Evolutionary conservation across 441 rosid species (phyloP).

Genomic region (Pelargonium fulgidum): DNA sequence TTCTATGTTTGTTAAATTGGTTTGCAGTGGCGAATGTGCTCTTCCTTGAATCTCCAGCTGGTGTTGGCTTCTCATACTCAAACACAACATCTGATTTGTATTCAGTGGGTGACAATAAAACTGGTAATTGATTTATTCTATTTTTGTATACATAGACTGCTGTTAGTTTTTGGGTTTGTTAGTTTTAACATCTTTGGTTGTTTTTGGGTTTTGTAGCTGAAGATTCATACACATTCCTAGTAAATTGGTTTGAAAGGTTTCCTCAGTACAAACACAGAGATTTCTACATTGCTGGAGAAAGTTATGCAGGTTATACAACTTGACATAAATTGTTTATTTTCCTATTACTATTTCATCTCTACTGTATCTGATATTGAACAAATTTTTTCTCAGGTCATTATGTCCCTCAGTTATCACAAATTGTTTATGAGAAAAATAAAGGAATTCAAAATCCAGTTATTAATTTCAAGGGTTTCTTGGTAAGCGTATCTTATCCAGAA

Average conservation of each 20-base stretch:
- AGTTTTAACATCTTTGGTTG: slow-evolving; percentile 9
- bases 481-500: slow-evolving; percentile 23
- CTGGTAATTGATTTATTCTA: slow-evolving; percentile 38
- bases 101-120: slow-evolving; percentile 70
- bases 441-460: slow-evolving; percentile 56
- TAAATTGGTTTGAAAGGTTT: slow-evolving; percentile 87
- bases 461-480: slow-evolving; percentile 91
- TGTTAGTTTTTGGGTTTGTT: not conserved
- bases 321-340: not conserved
- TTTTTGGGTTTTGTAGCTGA: slow-evolving; percentile 48
- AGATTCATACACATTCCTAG: slow-evolving; percentile 70
- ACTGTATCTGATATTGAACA: not conserved
- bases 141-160: not conserved
- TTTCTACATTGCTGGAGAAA: slow-evolving; percentile 90
- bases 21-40: slow-evolving; percentile 75
- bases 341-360: not conserved
- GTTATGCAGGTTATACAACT: slow-evolving; percentile 63
- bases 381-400: slow-evolving; percentile 60
- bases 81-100: slow-evolving; percentile 74
- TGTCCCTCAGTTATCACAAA: slow-evolving; percentile 89
- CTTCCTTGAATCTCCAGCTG: slow-evolving; percentile 93
- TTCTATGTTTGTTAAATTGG: slow-evolving; percentile 10
- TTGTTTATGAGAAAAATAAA: slow-evolving; percentile 58
- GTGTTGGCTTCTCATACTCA: slow-evolving; percentile 89
- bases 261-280: slow-evolving; percentile 90